Conservation (phyloP, 2,329 filamentous ascomycete genomes). For the Trichocomaceae sp. region DNA sequence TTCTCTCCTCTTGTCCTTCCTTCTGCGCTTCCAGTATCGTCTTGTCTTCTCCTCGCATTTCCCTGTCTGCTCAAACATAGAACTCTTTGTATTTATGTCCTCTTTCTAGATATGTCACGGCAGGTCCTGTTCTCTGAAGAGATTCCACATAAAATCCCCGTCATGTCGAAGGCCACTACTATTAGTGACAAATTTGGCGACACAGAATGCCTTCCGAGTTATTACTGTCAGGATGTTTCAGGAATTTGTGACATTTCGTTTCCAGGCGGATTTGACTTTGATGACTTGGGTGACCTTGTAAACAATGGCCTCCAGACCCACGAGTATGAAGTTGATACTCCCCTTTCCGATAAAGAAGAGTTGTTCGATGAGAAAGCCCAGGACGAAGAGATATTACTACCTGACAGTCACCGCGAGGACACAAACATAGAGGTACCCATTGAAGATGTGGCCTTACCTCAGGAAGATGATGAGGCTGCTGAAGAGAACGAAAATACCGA, state of each 20-base stretch:
- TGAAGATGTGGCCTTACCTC: not conserved
- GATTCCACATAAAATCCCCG: too few relatives aligned
- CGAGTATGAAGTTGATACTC: slow-evolving; percentile 56
- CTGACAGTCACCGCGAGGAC: not conserved
- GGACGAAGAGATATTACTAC: slow-evolving; percentile 13
- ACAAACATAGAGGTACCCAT: not conserved
- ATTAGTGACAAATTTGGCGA: too few relatives aligned
- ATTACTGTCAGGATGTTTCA: too few relatives aligned
- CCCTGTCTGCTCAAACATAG: not conserved
- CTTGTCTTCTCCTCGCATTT: not conserved
- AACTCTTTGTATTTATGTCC: not conserved
- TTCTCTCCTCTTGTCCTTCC: not conserved
- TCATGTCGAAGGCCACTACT: too few relatives aligned
- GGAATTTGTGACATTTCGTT: too few relatives aligned
- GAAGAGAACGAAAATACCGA: not conserved
- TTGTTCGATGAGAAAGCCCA: not conserved
- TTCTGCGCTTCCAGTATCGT: not conserved
- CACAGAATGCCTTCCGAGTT: too few relatives aligned
- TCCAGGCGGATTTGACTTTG: too few relatives aligned
- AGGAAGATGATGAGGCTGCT: not conserved
- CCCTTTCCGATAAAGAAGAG: slow-evolving; percentile 36
- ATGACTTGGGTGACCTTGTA: too few relatives aligned
- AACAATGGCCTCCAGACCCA: slow-evolving; percentile 44
- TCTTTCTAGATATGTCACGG: too few relatives aligned
- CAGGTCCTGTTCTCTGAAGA: too few relatives aligned